These are phyloP conservation scores for Conringia planisiliqua DNA, from an alignment of 345 rosid genomes.

Conservation along the genomic window DNA sequence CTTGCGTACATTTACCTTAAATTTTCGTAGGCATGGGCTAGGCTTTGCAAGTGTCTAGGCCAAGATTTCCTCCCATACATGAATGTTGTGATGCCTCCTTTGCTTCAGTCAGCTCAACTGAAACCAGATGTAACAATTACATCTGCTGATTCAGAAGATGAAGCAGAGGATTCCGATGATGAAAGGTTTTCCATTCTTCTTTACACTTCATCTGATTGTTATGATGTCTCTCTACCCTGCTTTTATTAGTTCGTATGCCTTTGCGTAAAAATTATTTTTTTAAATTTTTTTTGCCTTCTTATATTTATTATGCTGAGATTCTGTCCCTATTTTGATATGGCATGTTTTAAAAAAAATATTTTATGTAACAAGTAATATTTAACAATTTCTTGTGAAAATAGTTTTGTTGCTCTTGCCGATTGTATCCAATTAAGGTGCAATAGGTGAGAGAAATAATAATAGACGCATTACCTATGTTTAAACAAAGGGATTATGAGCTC, in stretches of 20 bases:
- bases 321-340: not conserved
- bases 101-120: slow-evolving; percentile 96
- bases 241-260: not conserved
- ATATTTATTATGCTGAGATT: too few species aligned
- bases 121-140: slow-evolving; percentile 99
- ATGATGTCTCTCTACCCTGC: not conserved
- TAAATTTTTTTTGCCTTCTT: too few species aligned
- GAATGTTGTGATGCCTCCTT: slow-evolving; percentile 98
- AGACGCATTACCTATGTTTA: not conserved
- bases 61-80: slow-evolving; percentile 98
- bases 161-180: slow-evolving; percentile 88
- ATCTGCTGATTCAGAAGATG: slow-evolving; percentile 95
- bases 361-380: not conserved
- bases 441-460: not conserved
- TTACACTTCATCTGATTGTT: slow-evolving; percentile 1
- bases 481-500: not conserved
- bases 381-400: not conserved
- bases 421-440: not conserved
- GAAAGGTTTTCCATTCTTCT: slow-evolving; percentile 59
- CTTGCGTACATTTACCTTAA: slow-evolving; percentile 1
- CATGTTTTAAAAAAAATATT: not conserved
- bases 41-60: slow-evolving; percentile 98
- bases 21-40: slow-evolving; percentile 87
- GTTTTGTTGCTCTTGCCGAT: not conserved
- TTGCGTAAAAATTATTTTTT: too few species aligned